phyloP scores from a whole-genome alignment of 768 basidiomycete species.

The Chiua virens region DNA sequence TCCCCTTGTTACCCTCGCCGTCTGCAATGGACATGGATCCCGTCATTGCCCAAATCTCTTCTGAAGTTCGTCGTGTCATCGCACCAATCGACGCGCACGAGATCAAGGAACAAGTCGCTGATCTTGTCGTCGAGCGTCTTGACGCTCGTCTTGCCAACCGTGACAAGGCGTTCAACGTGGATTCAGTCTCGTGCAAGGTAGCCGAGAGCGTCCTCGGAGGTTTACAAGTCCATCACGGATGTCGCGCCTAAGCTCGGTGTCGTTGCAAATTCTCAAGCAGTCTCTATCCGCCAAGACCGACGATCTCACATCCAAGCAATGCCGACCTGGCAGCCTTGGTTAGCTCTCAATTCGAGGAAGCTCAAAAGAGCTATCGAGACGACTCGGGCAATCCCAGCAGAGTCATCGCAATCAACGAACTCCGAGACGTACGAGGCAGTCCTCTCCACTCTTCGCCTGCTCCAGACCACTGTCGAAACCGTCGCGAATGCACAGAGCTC shows the following conservation, averaged over 20 bases:
- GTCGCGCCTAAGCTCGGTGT: slow-evolving; percentile 40
- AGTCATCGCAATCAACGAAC: slow-evolving; percentile 16
- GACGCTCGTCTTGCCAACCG: slow-evolving; percentile 79
- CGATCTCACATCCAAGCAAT: slow-evolving; percentile 41
- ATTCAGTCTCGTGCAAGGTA: slow-evolving; percentile 55
- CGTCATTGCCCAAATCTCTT: slow-evolving; percentile 57
- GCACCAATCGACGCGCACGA: slow-evolving; percentile 81
- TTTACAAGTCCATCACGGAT: slow-evolving; percentile 42
- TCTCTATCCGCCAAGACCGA: slow-evolving; percentile 38
- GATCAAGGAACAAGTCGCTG: slow-evolving; percentile 87
- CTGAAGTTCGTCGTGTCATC: slow-evolving; percentile 70
- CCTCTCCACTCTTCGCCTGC: slow-evolving; percentile 38
- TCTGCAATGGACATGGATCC: slow-evolving; percentile 50
- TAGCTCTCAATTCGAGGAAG: slow-evolving; percentile 44
- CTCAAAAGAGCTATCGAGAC: slow-evolving; percentile 45
- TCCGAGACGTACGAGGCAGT: slow-evolving; percentile 21
- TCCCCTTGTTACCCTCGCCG: slow-evolving; percentile 59
- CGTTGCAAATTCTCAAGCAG: slow-evolving; percentile 44
- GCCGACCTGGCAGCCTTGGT: slow-evolving; percentile 43
- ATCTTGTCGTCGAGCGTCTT: slow-evolving; percentile 82
- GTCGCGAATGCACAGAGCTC: slow-evolving; percentile 52
- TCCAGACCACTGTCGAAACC: slow-evolving; percentile 51
- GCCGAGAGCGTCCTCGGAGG: slow-evolving; percentile 49
- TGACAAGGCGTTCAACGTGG: slow-evolving; percentile 67
- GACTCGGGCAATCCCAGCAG: slow-evolving; percentile 22